Evolutionary conservation across 495 filamentous ascomycete species (phyloP).

Genomic region (Aspergillus wentii): DNA sequence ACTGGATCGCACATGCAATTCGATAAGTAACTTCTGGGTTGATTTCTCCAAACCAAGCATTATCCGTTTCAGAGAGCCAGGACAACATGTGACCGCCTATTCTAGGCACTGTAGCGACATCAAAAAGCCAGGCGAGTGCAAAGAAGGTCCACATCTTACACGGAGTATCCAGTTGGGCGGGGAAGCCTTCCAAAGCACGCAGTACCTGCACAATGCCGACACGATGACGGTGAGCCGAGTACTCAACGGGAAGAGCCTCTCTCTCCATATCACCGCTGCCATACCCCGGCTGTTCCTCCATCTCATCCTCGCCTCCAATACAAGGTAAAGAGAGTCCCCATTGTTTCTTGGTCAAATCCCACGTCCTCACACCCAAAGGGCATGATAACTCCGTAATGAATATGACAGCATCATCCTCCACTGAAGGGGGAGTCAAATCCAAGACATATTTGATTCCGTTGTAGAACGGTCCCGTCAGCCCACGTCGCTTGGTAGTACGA

Average conservation of each 20-base stretch:
- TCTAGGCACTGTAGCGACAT: constrained; percentile 34
- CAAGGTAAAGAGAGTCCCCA: constrained; percentile 41
- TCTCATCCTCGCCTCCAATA: constrained; percentile 33
- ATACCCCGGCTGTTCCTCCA: constrained; percentile 5
- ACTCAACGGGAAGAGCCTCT: constrained; percentile 39
- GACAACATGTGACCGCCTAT: constrained; percentile 33
- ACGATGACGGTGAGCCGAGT: constrained; percentile 56
- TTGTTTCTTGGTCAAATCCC: constrained; percentile 31
- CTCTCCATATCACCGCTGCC: neutral
- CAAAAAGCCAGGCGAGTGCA: constrained; percentile 52
- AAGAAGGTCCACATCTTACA: constrained; percentile 59
- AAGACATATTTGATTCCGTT: constrained; percentile 49
- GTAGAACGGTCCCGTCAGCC: constrained; percentile 25
- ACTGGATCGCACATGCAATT: constrained; percentile 40
- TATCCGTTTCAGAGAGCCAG: constrained; percentile 43
- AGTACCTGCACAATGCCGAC: constrained; percentile 57
- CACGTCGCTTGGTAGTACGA: constrained; percentile 24
- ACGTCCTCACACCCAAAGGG: constrained; percentile 43
- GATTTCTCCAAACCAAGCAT: constrained; percentile 40
- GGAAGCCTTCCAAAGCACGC: constrained; percentile 42
- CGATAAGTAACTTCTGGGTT: constrained; percentile 42
- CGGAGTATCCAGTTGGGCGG: constrained; percentile 57
- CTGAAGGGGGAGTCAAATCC: constrained; percentile 55
- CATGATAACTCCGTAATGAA: constrained; percentile 55
- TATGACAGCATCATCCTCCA: constrained; percentile 56